Conservation (phyloP, 331 rosid genomes). For the Rosa hybrid region DNA sequence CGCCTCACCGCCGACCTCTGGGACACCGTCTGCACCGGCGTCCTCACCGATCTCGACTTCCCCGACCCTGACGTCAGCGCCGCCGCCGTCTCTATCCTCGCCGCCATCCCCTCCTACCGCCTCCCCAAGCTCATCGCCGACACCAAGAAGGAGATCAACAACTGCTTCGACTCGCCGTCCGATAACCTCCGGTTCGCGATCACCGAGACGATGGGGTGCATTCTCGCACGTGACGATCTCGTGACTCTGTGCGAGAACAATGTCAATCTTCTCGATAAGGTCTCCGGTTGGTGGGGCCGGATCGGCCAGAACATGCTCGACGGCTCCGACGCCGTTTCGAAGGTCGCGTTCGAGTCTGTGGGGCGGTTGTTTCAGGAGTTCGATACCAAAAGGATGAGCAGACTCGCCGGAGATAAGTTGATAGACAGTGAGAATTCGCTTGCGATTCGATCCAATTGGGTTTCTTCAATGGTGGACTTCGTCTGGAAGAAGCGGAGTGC, state of each 20-base stretch:
- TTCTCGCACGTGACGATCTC: slow-evolving; percentile 96
- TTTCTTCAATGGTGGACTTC: slow-evolving; percentile 88
- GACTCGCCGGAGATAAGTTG: slow-evolving; percentile 86
- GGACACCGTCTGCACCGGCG: slow-evolving; percentile 85
- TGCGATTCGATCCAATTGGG: slow-evolving; percentile 95
- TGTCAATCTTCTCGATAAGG: slow-evolving; percentile 75
- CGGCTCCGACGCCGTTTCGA: slow-evolving; percentile 74
- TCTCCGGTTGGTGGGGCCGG: slow-evolving; percentile 87
- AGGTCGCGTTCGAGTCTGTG: slow-evolving; percentile 91
- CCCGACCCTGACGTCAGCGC: slow-evolving; percentile 97
- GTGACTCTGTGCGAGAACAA: slow-evolving; percentile 93
- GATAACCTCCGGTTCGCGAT: slow-evolving; percentile 82
- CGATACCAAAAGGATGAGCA: slow-evolving; percentile 87
- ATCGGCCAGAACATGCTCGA: slow-evolving; percentile 90
- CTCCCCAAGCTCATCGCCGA: slow-evolving; percentile 75
- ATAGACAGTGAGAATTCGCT: slow-evolving; percentile 92
- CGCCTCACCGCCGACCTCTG: slow-evolving; percentile 94
- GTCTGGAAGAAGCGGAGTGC: slow-evolving; percentile 94
- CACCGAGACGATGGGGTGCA: slow-evolving; percentile 90
- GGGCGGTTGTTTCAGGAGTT: slow-evolving; percentile 95
- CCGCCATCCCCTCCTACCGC: slow-evolving; percentile 90
- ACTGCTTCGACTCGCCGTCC: slow-evolving; percentile 74
- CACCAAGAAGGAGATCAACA: slow-evolving; percentile 73
- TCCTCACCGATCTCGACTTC: slow-evolving; percentile 84
- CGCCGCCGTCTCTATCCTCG: slow-evolving; percentile 91